Evolutionary conservation across 805 yeast species (phyloP).

Genomic region (Diddensiella transvaalensis): DNA sequence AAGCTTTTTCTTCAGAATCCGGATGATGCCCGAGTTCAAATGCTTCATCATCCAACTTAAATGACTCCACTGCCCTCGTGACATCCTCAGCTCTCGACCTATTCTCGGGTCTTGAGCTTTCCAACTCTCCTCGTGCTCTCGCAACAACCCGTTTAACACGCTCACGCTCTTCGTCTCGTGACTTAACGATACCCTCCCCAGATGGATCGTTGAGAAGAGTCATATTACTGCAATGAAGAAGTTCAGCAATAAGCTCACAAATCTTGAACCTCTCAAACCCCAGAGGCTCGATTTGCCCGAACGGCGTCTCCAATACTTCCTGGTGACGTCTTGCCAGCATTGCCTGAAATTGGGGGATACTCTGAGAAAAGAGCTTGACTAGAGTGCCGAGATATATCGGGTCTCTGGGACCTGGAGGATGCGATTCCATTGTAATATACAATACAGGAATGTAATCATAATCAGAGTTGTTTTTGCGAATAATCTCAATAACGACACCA

Average conservation of each 20-base stretch:
- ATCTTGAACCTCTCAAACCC: constrained; percentile 91
- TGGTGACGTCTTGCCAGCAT: constrained; percentile 46
- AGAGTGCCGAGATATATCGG: constrained; percentile 89
- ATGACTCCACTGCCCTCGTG: neutral
- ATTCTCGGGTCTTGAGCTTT: constrained; percentile 18
- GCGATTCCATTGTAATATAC: constrained; percentile 75
- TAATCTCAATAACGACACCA: constrained; percentile 88
- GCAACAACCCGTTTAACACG: constrained; percentile 40
- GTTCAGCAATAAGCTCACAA: constrained; percentile 89
- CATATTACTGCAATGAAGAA: constrained; percentile 97
- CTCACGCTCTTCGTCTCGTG: constrained; percentile 65
- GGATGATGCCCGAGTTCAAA: constrained; percentile 9
- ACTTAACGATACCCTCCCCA: constrained; percentile 62
- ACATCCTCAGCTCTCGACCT: constrained; percentile 20
- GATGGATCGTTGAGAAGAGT: constrained; percentile 73
- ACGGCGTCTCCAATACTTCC: constrained; percentile 51
- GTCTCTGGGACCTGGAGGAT: constrained; percentile 90
- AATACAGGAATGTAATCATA: constrained; percentile 87
- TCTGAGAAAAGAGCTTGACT: constrained; percentile 70
- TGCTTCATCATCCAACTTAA: neutral
- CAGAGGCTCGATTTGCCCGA: constrained; percentile 65
- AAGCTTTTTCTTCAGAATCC: constrained; percentile 20
- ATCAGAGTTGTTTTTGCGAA: constrained; percentile 93
- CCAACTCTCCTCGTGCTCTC: constrained; percentile 26
- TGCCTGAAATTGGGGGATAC: constrained; percentile 64